phyloP scores from a whole-genome alignment of 768 basidiomycete genomes.

The Dioszegia hungarica region DNA sequence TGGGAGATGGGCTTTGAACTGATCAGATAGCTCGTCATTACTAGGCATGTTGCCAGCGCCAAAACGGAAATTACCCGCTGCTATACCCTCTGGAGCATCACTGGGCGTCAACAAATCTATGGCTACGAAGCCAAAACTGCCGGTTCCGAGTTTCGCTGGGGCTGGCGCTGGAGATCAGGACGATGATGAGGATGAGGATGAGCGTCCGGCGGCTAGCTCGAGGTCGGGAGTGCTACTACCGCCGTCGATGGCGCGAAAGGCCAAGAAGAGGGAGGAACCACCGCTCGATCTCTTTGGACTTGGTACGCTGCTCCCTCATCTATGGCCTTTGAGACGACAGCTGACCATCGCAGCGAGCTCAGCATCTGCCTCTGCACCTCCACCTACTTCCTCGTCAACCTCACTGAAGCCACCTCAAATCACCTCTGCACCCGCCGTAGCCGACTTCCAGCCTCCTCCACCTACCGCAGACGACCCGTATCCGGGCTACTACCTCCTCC shows the following conservation, averaged over 20 bases:
- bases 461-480: constrained; percentile 41
- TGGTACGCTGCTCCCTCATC: constrained; percentile 17
- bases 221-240: constrained; percentile 25
- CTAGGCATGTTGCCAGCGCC: constrained; percentile 46
- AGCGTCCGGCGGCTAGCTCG: background rate
- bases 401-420: constrained; percentile 24
- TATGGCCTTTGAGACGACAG: background rate
- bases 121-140: constrained; percentile 10
- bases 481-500: constrained; percentile 47
- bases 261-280: constrained; percentile 17
- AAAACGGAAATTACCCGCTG: constrained; percentile 36
- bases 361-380: background rate
- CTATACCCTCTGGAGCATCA: constrained; percentile 7
- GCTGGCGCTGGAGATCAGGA: constrained; percentile 4
- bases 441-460: constrained; percentile 39
- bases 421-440: constrained; percentile 39
- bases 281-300: constrained; percentile 44
- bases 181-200: constrained; percentile 20
- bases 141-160: background rate
- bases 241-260: constrained; percentile 18
- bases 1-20: background rate
- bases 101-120: constrained; percentile 30
- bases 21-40: constrained; percentile 25
- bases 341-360: background rate
- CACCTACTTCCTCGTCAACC: constrained; percentile 6